Percentiles rank a stretch among this genome's conserved stretches.
Evolutionary conservation across 75 land plant species (phyloP).

Genomic region (Adiantum capillusveneris): DNA sequence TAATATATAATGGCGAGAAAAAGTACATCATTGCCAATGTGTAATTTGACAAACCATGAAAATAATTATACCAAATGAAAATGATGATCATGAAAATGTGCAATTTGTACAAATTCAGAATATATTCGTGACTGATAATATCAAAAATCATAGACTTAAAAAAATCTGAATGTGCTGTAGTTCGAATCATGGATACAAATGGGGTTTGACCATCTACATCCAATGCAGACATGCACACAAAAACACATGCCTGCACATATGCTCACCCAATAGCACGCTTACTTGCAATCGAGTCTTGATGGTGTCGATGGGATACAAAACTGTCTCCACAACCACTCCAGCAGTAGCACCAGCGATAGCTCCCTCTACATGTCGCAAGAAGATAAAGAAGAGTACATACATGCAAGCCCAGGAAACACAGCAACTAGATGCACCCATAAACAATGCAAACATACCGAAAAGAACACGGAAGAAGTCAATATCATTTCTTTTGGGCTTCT

Average conservation of each 20-base stretch:
- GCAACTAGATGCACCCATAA: no score
- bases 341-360: constrained; percentile 83
- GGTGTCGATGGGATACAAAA: constrained; percentile 87
- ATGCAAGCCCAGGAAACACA: not conserved
- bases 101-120: no score
- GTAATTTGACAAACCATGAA: no score
- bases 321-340: constrained; percentile 91
- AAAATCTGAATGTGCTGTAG: no score
- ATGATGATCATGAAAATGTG: not conserved
- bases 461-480: not conserved
- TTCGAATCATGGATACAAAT: no score
- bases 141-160: no score
- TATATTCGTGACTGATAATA: no score
- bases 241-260: not conserved
- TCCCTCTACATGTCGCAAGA: constrained; percentile 50
- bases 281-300: constrained; percentile 97
- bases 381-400: not conserved
- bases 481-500: not conserved
- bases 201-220: no score
- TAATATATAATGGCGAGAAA: no score
- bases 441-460: not conserved
- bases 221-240: no score
- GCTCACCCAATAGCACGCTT: constrained; percentile 21
- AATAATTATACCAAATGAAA: not conserved
- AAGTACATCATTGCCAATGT: no score